Conservation (phyloP, 2,329 filamentous ascomycete species). For the Dactylellina parvicollis region DNA sequence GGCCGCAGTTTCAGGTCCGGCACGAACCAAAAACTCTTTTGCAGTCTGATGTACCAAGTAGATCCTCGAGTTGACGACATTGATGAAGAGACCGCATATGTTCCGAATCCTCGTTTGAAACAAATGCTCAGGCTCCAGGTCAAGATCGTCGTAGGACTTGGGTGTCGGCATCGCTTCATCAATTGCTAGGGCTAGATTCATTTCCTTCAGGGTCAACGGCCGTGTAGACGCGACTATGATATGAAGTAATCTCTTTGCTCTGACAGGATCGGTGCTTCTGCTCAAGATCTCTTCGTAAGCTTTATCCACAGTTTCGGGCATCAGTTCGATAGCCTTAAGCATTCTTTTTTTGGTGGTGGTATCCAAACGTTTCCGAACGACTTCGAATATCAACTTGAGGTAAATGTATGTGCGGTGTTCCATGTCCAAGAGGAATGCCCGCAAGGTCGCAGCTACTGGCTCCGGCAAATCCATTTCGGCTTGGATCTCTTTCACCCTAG, state of each 20-base stretch:
- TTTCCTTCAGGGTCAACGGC: constrained; percentile 26
- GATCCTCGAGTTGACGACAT: constrained; percentile 31
- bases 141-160: neutral
- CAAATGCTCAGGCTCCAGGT: neutral
- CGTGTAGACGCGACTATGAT: constrained; percentile 18
- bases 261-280: neutral
- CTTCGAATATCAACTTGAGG: no score
- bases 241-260: constrained; percentile 7
- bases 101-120: constrained; percentile 16
- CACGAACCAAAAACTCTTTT: constrained; percentile 46
- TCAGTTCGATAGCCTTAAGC: neutral
- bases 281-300: constrained; percentile 30
- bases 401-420: no score
- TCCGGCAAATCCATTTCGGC: neutral
- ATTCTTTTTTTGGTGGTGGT: constrained; percentile 1
- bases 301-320: constrained; percentile 22
- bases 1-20: no score
- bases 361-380: constrained; percentile 6
- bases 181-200: constrained; percentile 18
- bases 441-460: no score
- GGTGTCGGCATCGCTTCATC: neutral
- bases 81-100: constrained; percentile 47
- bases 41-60: constrained; percentile 53
- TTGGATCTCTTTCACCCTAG: constrained; percentile 9
- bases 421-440: no score